These are phyloP conservation scores for Achaetomiella virescens DNA, from an alignment of 495 filamentous ascomycete genomes.

Conservation along the genomic window DNA sequence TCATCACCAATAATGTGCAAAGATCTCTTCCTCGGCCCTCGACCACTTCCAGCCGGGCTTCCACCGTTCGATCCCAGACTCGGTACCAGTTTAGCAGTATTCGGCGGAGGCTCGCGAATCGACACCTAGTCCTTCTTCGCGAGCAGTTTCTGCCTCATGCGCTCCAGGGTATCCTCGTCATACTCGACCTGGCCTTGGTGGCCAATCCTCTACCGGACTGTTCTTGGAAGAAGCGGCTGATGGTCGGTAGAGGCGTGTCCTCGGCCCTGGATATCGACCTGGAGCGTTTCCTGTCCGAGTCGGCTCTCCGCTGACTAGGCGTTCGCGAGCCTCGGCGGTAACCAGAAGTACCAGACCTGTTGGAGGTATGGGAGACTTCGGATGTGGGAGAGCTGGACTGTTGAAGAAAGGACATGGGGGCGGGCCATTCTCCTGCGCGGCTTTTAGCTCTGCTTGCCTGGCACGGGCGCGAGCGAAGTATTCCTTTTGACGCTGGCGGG, in stretches of 20 bases:
- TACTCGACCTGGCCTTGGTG: not conserved
- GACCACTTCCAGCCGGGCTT: not conserved
- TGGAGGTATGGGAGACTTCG: conserved; percentile 9
- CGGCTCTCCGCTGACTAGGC: not conserved
- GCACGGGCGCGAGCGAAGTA: conserved; percentile 36
- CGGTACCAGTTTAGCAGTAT: not conserved
- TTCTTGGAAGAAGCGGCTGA: conserved; percentile 19
- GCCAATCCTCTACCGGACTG: not conserved
- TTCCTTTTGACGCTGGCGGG: conserved; percentile 32
- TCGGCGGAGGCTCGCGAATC: conserved; percentile 1
- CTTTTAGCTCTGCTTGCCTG: conserved; percentile 16
- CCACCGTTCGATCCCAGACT: not conserved
- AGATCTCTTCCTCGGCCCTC: not conserved
- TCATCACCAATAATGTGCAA: conserved; percentile 6
- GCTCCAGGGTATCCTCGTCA: conserved; percentile 13
- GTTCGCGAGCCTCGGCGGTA: not conserved
- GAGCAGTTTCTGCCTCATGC: conserved; percentile 19
- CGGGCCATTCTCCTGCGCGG: conserved; percentile 9
- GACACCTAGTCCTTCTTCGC: conserved; percentile 20
- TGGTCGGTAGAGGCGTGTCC: conserved; percentile 10
- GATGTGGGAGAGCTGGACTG: conserved; percentile 3
- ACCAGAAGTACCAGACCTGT: conserved; percentile 8
- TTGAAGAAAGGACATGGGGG: conserved; percentile 10
- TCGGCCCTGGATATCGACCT: not conserved
- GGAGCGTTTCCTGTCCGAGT: conserved; percentile 4